phyloP scores from a whole-genome alignment of 768 basidiomycete genomes.

The Harrya chromipes region DNA sequence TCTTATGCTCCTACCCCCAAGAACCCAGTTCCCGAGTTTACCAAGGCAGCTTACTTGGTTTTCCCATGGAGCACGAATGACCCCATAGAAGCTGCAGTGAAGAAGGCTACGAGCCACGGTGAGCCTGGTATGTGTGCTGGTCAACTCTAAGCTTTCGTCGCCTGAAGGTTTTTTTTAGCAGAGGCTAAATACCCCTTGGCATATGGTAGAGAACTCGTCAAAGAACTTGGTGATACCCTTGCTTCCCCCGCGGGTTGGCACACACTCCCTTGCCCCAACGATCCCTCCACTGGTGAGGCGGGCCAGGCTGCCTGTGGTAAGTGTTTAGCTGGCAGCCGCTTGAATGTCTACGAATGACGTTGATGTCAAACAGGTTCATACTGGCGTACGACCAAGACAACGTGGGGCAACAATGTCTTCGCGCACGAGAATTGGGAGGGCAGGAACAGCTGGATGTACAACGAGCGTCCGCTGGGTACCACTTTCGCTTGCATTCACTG shows the following conservation, averaged over 20 bases:
- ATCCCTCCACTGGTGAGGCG: slow-evolving; percentile 44
- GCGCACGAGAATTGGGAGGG: slow-evolving; percentile 95
- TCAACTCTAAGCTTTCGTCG: neutral
- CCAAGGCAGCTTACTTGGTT: slow-evolving; percentile 60
- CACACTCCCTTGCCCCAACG: slow-evolving; percentile 64
- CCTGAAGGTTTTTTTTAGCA: neutral
- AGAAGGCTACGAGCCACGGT: slow-evolving; percentile 17
- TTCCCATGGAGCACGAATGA: slow-evolving; percentile 86
- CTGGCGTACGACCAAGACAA: slow-evolving; percentile 71
- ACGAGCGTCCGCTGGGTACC: slow-evolving; percentile 71
- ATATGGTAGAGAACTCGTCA: slow-evolving; percentile 36
- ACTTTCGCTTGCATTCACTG: neutral
- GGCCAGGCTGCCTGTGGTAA: slow-evolving; percentile 8
- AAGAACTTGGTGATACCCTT: slow-evolving; percentile 68
- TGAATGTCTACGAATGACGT: neutral
- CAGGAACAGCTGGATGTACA: slow-evolving; percentile 57
- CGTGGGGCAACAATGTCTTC: slow-evolving; percentile 89
- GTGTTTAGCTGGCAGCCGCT: neutral
- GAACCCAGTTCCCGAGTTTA: slow-evolving; percentile 8
- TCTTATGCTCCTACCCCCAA: slow-evolving; percentile 10
- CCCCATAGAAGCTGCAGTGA: slow-evolving; percentile 50
- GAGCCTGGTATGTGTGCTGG: slow-evolving; percentile 8
- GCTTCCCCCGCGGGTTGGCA: slow-evolving; percentile 96
- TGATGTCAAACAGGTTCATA: slow-evolving; percentile 29
- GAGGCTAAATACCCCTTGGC: slow-evolving; percentile 6